phyloP scores from a whole-genome alignment of 345 rosid species.

The Gossypium mustelinum region DNA sequence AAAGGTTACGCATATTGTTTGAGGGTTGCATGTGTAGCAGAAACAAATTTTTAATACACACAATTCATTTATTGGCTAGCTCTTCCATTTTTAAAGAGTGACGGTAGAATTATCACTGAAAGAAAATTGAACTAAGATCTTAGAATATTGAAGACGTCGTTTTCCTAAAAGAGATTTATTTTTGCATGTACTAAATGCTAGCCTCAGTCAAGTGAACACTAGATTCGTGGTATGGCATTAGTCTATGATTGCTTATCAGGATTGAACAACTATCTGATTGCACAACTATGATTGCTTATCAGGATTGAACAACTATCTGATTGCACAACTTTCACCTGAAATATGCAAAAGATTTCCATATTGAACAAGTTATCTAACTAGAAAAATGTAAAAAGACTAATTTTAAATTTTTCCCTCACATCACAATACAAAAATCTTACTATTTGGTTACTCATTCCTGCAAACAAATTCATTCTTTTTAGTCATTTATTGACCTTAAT shows the following conservation, averaged over 20 bases:
- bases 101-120: neutral
- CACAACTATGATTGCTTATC: neutral
- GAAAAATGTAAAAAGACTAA: neutral
- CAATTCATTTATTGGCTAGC: neutral
- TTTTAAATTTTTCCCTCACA: neutral
- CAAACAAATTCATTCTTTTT: neutral
- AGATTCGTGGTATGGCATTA: neutral
- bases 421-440: neutral
- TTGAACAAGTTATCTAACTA: neutral
- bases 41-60: neutral
- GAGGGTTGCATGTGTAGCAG: neutral
- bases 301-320: neutral
- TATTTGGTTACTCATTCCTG: neutral
- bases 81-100: slow-evolving; percentile 5
- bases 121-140: neutral
- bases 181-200: neutral
- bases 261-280: neutral
- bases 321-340: neutral
- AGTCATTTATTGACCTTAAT: neutral
- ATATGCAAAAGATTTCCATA: neutral
- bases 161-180: neutral
- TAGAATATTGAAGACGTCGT: neutral
- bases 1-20: neutral
- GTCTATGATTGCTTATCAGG: neutral
- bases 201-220: neutral